These are phyloP conservation scores for Letharia lupina DNA, from an alignment of 495 filamentous ascomycete genomes.

Conservation along the genomic window DNA sequence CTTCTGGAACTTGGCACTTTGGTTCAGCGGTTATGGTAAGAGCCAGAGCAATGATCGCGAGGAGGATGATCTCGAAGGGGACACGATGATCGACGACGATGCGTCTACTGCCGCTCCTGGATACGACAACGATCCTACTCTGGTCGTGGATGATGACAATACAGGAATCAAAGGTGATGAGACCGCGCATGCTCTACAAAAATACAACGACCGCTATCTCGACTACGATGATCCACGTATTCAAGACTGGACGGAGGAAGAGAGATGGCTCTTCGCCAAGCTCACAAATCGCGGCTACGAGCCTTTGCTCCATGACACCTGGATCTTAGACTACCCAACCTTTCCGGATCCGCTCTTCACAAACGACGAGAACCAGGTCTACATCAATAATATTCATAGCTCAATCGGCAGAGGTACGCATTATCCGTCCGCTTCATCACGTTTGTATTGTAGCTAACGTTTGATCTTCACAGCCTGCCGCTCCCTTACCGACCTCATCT, in stretches of 20 bases:
- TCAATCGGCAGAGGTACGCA: conserved; percentile 35
- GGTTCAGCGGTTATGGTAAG: conserved; percentile 6
- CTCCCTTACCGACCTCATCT: conserved; percentile 34
- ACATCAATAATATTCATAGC: conserved; percentile 39
- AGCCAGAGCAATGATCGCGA: conserved; percentile 1
- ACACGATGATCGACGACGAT: conserved; percentile 15
- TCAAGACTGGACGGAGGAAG: conserved; percentile 42
- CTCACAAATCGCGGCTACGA: conserved; percentile 53
- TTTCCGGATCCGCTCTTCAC: conserved; percentile 52
- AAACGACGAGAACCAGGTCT: conserved; percentile 31
- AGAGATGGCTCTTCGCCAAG: conserved; percentile 46
- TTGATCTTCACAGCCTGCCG: conserved; percentile 28
- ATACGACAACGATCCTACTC: conserved; percentile 11
- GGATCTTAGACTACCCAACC: conserved; percentile 53
- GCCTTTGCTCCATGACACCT: conserved; percentile 46
- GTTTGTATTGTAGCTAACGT: not conserved
- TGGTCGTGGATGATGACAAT: conserved; percentile 1
- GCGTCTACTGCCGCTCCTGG: not conserved
- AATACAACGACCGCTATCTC: conserved; percentile 18
- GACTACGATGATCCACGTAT: conserved; percentile 21
- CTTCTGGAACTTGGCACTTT: conserved; percentile 16
- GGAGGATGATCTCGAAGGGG: conserved; percentile 13
- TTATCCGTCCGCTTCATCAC: not conserved
- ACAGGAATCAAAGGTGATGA: not conserved
- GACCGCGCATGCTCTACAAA: not conserved